Evolutionary conservation across 495 filamentous ascomycete genomes (phyloP).

Genomic region (Darksidea phi): DNA sequence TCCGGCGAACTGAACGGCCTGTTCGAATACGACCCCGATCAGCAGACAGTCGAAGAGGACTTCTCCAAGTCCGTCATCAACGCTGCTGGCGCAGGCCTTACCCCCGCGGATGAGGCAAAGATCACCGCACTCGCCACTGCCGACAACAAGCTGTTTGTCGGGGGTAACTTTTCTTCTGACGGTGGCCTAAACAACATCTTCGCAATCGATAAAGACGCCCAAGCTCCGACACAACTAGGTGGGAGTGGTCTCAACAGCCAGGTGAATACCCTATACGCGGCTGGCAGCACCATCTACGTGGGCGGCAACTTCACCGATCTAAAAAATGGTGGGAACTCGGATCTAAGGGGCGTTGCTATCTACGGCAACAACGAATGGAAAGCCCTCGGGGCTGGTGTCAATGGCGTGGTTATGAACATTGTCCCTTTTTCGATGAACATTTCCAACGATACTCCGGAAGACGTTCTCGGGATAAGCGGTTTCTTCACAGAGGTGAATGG

Average conservation of each 20-base stretch:
- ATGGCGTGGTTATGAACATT: constrained; percentile 71
- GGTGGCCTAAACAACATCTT: constrained; percentile 67
- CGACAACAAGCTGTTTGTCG: constrained; percentile 67
- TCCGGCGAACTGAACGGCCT: constrained; percentile 76
- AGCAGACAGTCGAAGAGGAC: constrained; percentile 58
- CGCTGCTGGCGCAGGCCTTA: constrained; percentile 66
- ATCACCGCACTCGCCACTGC: constrained; percentile 62
- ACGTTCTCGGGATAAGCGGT: constrained; percentile 75
- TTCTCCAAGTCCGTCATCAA: constrained; percentile 72
- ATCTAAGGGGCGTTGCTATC: constrained; percentile 69
- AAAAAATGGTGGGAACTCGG: constrained; percentile 54
- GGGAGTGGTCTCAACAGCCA: constrained; percentile 78
- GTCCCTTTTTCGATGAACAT: constrained; percentile 79
- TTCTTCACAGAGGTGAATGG: constrained; percentile 70
- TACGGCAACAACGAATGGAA: constrained; percentile 76
- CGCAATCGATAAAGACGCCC: constrained; percentile 64
- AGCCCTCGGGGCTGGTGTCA: constrained; percentile 80
- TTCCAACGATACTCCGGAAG: constrained; percentile 65
- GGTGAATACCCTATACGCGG: constrained; percentile 66
- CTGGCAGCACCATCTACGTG: constrained; percentile 69
- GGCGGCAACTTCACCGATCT: constrained; percentile 85
- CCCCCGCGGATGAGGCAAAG: constrained; percentile 53
- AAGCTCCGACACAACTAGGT: constrained; percentile 48
- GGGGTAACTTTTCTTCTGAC: constrained; percentile 75
- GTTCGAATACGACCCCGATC: constrained; percentile 79